Base-by-base conservation (phyloP, 1,284 basidiomycete species). In the Ganoderma leucocontextum region DNA sequence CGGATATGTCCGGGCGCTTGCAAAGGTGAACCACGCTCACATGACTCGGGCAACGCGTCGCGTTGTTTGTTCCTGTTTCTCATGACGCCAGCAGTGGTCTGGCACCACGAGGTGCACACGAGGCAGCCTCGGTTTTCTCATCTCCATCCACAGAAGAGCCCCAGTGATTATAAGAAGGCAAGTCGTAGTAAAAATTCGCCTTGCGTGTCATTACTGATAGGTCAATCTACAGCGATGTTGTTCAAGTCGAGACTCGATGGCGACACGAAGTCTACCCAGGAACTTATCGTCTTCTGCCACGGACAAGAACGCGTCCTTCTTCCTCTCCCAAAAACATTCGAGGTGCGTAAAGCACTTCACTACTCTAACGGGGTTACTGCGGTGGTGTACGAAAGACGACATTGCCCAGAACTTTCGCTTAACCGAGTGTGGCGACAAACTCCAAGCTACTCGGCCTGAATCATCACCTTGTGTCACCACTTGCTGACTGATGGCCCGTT, bases 241-340 rank as follows among this genome's bases (percentile, higher is more conserved):
- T 75, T 75, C 47, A 63, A 55, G 29, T 74, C 73, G 0, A n/a
- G 58, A 2, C 29, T 63, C 10, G 60, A 72, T 44, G 44, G 67
- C 17, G 64, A 66, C 29, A 22, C 55, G 2, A 64, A 66, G 60
- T 69, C 75, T 0, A 57, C 66, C 1, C 69, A 72, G 36, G 67
- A 75, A 19, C 70, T 75, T 17, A 73, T 75, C 44, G 67, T 75
- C 13, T 57, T 75, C 15, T 64, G 68, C 38, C 67, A 73, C 38
- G 72, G 25, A 4, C 57, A 69, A 15, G 65, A 69, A 53, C 73
- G 68, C 60, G 66, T 74, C 17, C 60, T 75, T 2, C 41, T 75
- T 4, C 72, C 72, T 1, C 59, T 75, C 0, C 73, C 75, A 4
- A 64, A 70, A 53, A 67, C 63, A 1, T 75, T 68, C 49, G 68